Percentiles rank a stretch among this genome's conserved stretches.
Conservation (phyloP, 495 filamentous ascomycete genomes). For the Talaromyces thailandensis region DNA sequence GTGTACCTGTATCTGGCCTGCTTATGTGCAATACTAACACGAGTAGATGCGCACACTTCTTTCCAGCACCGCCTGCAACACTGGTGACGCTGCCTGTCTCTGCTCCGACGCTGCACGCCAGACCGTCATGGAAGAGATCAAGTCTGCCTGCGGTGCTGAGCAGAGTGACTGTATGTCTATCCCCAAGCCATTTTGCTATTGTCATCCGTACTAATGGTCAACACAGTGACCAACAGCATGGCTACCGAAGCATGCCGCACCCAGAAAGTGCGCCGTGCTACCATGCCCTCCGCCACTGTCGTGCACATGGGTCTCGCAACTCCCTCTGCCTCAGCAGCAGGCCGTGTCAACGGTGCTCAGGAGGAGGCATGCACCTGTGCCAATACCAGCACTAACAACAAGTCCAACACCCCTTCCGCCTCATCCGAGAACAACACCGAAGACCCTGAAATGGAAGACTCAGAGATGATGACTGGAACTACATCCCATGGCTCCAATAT, state of each 20-base stretch:
- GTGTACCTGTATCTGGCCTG: neutral
- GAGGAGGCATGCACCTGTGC: conserved; percentile 3
- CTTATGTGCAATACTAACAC: neutral
- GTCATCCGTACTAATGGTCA: neutral
- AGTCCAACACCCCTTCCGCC: neutral
- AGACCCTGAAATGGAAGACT: neutral
- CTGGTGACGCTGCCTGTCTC: conserved; percentile 5
- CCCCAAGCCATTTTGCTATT: neutral
- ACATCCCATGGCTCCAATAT: neutral
- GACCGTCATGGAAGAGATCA: conserved; percentile 4
- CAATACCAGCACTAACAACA: conserved; percentile 1
- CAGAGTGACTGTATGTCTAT: conserved; percentile 1
- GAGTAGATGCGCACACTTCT: conserved; percentile 1
- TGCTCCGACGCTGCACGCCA: conserved; percentile 4
- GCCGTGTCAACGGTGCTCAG: conserved; percentile 2
- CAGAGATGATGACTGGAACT: neutral
- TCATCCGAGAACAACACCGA: neutral
- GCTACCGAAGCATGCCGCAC: conserved; percentile 1
- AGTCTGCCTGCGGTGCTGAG: neutral
- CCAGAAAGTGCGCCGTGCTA: conserved; percentile 1
- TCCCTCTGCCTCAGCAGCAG: neutral
- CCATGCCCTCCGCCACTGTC: conserved; percentile 1
- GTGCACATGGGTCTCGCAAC: neutral
- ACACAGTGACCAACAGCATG: neutral
- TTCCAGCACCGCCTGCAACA: conserved; percentile 4